These are phyloP conservation scores for Pelagomonas calceolata DNA, from an alignment of 108 stramenopile species.

Conservation along the genomic window DNA sequence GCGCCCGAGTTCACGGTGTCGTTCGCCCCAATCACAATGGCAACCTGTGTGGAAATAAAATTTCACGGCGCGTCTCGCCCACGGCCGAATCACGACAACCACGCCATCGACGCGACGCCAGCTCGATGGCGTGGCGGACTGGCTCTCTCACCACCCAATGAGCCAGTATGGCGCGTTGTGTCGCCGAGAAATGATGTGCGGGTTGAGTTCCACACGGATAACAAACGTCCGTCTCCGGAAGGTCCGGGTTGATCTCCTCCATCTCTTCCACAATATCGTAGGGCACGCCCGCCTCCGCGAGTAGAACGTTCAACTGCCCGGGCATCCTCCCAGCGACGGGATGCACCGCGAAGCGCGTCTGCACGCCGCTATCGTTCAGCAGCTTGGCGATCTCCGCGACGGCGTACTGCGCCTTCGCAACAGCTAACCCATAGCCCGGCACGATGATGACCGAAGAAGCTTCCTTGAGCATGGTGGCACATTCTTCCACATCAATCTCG, in stretches of 20 bases:
- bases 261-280: slow-evolving; percentile 98
- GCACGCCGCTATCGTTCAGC: slow-evolving; percentile 71
- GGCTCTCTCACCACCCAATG: too few relatives aligned
- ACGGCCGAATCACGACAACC: neutral
- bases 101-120: too few relatives aligned
- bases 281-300: slow-evolving; percentile 98
- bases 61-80: slow-evolving; percentile 49
- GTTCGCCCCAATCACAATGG: slow-evolving; percentile 93
- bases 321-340: slow-evolving; percentile 99
- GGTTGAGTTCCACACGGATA: too few relatives aligned
- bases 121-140: too few relatives aligned
- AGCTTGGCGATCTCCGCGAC: slow-evolving; percentile 82
- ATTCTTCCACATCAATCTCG: slow-evolving; percentile 67
- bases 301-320: slow-evolving; percentile 93
- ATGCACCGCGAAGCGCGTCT: slow-evolving; percentile 89
- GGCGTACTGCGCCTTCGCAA: slow-evolving; percentile 96
- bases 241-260: slow-evolving; percentile 62
- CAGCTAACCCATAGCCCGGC: slow-evolving; percentile 90
- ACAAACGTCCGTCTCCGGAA: slow-evolving; percentile 53
- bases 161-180: too few relatives aligned
- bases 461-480: slow-evolving; percentile 67
- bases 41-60: too few relatives aligned
- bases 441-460: slow-evolving; percentile 82
- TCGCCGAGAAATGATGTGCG: too few relatives aligned
- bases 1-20: slow-evolving; percentile 98